Evolutionary conservation across 208 protist genomes (phyloP), one percentile per base, ranked within the genome.

Genomic region (Acanthamoeba triangularis): DNA sequence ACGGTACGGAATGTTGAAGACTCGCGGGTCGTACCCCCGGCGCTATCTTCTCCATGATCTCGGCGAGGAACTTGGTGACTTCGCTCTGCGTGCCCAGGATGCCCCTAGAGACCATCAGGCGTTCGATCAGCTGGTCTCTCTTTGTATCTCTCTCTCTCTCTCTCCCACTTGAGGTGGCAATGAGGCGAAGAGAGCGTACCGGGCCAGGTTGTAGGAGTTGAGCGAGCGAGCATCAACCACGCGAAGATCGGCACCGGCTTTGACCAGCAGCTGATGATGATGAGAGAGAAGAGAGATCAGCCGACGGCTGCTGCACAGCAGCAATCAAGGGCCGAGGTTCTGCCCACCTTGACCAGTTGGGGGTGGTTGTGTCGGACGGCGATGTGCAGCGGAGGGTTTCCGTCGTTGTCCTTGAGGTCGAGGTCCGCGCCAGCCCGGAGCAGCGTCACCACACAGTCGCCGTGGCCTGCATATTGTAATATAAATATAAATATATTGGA

Each of bases 11-110:
- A 25, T 3, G 56, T 11, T 28, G 56, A 61, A 16, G 14, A 61
- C 56, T 28, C 2, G 56, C 0, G 37, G 13, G 30, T 74, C 80
- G 80, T 63, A 88, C 80, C 28, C 80, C 80, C 30, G 80, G 80
- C 7, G 28, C 7, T 10, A 88, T 41, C 80, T 88, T 88, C 80
- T 88, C 80, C 80, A 88, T 88, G 80, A 88, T 88, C 80, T 56
- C 80, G 80, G 80, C 80, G 4, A 88, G 80, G 80, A 88, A 88
- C n/a, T 37, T 30, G 52, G 80, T 88, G 47, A 88, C 35, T 18
- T 88, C 80, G 44, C 13, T 65, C n/a, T 54, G 49, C 14, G 80
- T 88, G 49, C 80, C 80, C 3, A 88, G 33, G 41, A 88, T 54
- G 49, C 80, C 47, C 47, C 80, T 88, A 49, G 8, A 8, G 14